Base-by-base conservation (phyloP, 768 basidiomycete species). In the Hygrophorus pudorinus region DNA sequence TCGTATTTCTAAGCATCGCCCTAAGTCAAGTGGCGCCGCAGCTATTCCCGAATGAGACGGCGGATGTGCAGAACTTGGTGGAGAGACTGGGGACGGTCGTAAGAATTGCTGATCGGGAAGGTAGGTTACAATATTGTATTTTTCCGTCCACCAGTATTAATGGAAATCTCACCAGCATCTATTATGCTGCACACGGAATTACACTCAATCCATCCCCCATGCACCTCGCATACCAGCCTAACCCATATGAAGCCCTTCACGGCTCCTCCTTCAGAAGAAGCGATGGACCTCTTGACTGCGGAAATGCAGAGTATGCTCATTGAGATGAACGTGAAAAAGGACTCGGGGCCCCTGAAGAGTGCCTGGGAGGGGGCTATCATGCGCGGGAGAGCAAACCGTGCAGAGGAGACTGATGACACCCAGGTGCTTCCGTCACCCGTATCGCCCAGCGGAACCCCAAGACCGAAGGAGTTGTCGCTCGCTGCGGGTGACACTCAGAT, bases 1-100 rank as follows among this genome's bases (percentile, higher is more conserved):
- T 86, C 60, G 62, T 87, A 53, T 80, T 85, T 57, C 54, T 81
- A 45, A 84, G 77, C 24, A 71, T 88, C 31, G 86, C 85, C 0
- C 69, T 89, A 8, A 76, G 73, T 12, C 69, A 81, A 14, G 77
- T 91, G 4, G 75, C 75, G 0, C 88, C 88, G 0, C 74, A 76
- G 24, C 64, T 90, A 44, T 72, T 78, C 49, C 75, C 79, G 8
- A 58, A 64, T 5, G 64, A 68, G 30, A 55, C 57, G 3, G 50
- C 56, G 4, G 43, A 63, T 5, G 67, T 65, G 37, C 55, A 68
- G 33, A 68, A 65, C 11, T 58, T 75, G 37, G 63, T 73, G 14
- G 69, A 72, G 29, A 57, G 70, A 21, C 60, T 79, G 3, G 64
- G 62, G 9, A 58, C 59, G 8, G 51, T 77, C 13, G 54, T 70